Conservation (phyloP, 345 rosid species). For the thale cress (Arabidopsis thaliana) region TAIR10.1 NC_003076.8:868001-868500, state of each 20-base stretch:
- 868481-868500: not conserved
- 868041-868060: not conserved
- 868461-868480: not conserved
- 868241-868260: not conserved
- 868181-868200: not conserved
- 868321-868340: not conserved
- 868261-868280: not conserved
- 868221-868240: not conserved
- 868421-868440: not conserved
- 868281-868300: constrained; percentile 1
- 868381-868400: not conserved
- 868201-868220: not conserved
- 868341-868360: constrained; percentile 1
- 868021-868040: not conserved
- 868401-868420: constrained; percentile 10
- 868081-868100: not conserved
- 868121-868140: constrained; percentile 17
- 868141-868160: not conserved
- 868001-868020: constrained; percentile 7
- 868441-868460: constrained; percentile 7
- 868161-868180: not conserved
- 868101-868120: not conserved
- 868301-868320: not conserved
- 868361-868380: not conserved
- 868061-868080: not conserved